Percentiles rank a stretch among this genome's conserved stretches.
Evolutionary conservation across 108 stramenopile species (phyloP).

Genomic region (Schizochytrium sp.): DNA sequence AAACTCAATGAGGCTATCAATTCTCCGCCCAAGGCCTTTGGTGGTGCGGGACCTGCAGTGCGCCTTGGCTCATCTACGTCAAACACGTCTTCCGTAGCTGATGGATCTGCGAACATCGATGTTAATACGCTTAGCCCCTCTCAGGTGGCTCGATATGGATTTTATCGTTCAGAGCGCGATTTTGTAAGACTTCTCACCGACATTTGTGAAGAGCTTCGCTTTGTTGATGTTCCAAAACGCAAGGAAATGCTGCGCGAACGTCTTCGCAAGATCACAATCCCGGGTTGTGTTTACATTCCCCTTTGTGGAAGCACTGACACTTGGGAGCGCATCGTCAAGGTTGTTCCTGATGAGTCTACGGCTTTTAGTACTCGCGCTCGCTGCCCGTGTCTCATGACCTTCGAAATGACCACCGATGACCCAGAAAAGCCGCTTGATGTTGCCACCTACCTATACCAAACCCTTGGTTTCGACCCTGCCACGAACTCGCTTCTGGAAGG

Average conservation of each 20-base stretch:
- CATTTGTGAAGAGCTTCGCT: constrained; percentile 93
- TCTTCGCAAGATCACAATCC: constrained; percentile 80
- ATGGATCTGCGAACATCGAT: constrained; percentile 70
- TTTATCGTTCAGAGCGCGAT: constrained; percentile 89
- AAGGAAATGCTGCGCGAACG: constrained; percentile 82
- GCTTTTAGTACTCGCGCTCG: constrained; percentile 97
- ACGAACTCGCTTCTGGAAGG: constrained; percentile 36
- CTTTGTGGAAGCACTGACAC: constrained; percentile 89
- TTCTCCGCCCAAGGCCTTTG: constrained; percentile 19
- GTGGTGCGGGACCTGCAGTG: not conserved
- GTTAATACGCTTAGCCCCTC: constrained; percentile 77
- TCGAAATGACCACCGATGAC: constrained; percentile 82
- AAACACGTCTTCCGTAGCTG: constrained; percentile 4
- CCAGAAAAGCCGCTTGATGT: constrained; percentile 87
- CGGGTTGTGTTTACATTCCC: constrained; percentile 89
- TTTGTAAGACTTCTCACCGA: constrained; percentile 89
- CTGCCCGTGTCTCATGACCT: constrained; percentile 93
- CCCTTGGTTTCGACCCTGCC: constrained; percentile 80
- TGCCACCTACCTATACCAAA: constrained; percentile 90
- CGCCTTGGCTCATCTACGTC: no score
- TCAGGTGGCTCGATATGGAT: constrained; percentile 87
- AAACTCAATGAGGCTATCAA: constrained; percentile 71
- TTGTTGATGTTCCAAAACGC: constrained; percentile 85
- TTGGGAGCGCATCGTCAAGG: constrained; percentile 83
- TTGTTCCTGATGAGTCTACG: constrained; percentile 85